A percentile compares a stretch with the other conserved stretches of the same genome.
phyloP scores from a whole-genome alignment of 2,329 filamentous ascomycete genomes.

The Pseudogymnoascus verrucosus region DNA sequence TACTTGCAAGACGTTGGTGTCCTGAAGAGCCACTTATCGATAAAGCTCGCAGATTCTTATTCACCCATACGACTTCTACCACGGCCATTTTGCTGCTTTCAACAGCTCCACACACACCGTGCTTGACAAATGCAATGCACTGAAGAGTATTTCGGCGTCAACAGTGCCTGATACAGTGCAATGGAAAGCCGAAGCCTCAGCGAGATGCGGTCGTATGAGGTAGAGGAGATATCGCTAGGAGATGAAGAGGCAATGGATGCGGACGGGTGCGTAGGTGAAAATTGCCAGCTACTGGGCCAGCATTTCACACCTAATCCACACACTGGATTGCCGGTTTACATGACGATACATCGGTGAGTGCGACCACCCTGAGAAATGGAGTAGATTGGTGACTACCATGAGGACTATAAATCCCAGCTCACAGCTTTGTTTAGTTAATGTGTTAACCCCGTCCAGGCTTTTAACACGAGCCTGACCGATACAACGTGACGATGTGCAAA shows the following conservation, averaged over 20 bases:
- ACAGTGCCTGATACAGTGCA: background rate
- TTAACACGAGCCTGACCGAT: no score
- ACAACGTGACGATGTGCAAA: no score
- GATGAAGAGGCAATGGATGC: background rate
- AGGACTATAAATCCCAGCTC: no score
- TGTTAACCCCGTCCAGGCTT: no score
- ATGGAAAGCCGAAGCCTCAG: background rate
- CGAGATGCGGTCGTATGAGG: background rate
- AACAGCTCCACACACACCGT: background rate
- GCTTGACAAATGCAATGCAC: background rate
- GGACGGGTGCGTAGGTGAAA: no score
- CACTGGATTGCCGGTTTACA: no score
- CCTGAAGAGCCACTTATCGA: background rate
- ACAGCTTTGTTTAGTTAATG: no score
- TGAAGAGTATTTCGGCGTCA: background rate
- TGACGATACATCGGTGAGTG: no score
- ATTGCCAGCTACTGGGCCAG: no score
- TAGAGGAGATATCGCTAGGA: background rate
- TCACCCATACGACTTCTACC: background rate
- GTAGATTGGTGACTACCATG: no score
- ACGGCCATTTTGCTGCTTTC: background rate
- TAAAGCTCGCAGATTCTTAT: background rate
- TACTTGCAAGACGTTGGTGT: background rate
- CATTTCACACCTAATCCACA: no score
- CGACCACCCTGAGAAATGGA: no score